A percentile compares a stretch with the other conserved stretches of the same genome.
Conservation (phyloP, 1,284 basidiomycete genomes). For the Rhodotorula sp. region DNA sequence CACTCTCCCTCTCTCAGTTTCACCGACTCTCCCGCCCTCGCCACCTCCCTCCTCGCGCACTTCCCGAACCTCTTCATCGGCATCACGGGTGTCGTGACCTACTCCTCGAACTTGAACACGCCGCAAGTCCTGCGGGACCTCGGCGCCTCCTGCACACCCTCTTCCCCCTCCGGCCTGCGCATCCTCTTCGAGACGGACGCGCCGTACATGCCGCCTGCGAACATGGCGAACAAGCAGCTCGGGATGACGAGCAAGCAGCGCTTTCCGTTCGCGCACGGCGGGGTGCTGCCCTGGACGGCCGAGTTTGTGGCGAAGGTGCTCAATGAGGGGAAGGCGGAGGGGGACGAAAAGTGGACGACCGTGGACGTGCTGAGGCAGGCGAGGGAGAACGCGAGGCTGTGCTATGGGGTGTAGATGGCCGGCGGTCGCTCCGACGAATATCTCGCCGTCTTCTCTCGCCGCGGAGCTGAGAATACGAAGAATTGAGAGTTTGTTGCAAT, state of each 20-base stretch:
- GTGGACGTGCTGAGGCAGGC: slow-evolving; percentile 64
- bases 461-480: too few species aligned
- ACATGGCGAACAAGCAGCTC: slow-evolving; percentile 62
- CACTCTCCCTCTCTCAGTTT: slow-evolving; percentile 65
- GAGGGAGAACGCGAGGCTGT: slow-evolving; percentile 63
- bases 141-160: slow-evolving; percentile 41
- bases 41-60: slow-evolving; percentile 65
- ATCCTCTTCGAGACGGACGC: slow-evolving; percentile 79
- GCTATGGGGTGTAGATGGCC: slow-evolving; percentile 65
- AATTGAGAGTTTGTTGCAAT: too few species aligned
- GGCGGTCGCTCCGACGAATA: too few species aligned
- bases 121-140: slow-evolving; percentile 48
- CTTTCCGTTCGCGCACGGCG: slow-evolving; percentile 70
- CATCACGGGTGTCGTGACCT: slow-evolving; percentile 78
- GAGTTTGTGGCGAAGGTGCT: slow-evolving; percentile 64
- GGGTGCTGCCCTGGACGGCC: slow-evolving; percentile 80
- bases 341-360: slow-evolving; percentile 56
- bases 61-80: slow-evolving; percentile 79
- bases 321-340: slow-evolving; percentile 30
- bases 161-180: slow-evolving; percentile 52
- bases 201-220: slow-evolving; percentile 76
- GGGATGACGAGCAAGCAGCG: slow-evolving; percentile 49
- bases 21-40: slow-evolving; percentile 73
- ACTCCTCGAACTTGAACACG: slow-evolving; percentile 69
- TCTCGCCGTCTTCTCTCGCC: too few species aligned